A percentile compares a stretch with the other conserved stretches of the same genome.
These are phyloP conservation scores for Clonostachys solani DNA, from an alignment of 2,329 filamentous ascomycete genomes.

Conservation along the genomic window DNA sequence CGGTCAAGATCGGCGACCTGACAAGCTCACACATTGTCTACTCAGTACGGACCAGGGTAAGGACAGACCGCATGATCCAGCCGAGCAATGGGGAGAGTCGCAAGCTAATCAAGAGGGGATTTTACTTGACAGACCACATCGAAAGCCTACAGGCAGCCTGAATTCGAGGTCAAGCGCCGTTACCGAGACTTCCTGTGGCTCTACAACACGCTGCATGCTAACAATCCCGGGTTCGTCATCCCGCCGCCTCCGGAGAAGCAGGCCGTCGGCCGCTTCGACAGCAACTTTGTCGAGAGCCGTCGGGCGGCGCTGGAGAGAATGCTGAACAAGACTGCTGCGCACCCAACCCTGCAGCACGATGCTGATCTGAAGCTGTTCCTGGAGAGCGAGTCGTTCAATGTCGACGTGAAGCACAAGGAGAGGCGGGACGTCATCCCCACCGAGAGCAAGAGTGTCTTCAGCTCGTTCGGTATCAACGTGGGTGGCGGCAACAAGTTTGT, in stretches of 20 bases:
- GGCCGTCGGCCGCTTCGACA: conserved; percentile 91
- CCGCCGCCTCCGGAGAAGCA: conserved; percentile 97
- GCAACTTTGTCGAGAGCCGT: conserved; percentile 91
- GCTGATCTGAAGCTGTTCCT: conserved; percentile 93
- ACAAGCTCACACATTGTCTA: conserved; percentile 98
- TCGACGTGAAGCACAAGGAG: conserved; percentile 97
- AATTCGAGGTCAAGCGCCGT: conserved; percentile 89
- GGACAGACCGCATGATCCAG: not conserved
- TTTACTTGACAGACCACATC: conserved; percentile 69
- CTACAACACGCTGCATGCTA: conserved; percentile 89
- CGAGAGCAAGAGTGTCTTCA: conserved; percentile 92
- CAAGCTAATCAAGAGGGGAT: not conserved
- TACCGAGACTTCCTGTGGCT: conserved; percentile 98
- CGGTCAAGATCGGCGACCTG: conserved; percentile 94
- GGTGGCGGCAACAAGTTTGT: conserved; percentile 84
- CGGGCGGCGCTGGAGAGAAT: conserved; percentile 92
- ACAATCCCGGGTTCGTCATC: conserved; percentile 91
- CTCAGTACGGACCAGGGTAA: conserved; percentile 86
- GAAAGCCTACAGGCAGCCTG: conserved; percentile 88
- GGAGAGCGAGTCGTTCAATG: conserved; percentile 92
- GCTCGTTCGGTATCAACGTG: conserved; percentile 74
- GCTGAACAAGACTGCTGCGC: conserved; percentile 91
- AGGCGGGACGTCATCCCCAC: conserved; percentile 79
- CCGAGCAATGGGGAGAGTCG: not conserved
- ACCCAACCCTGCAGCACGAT: conserved; percentile 89